These are phyloP conservation scores for Balakata baccata DNA, from an alignment of 345 rosid genomes.

Conservation along the genomic window DNA sequence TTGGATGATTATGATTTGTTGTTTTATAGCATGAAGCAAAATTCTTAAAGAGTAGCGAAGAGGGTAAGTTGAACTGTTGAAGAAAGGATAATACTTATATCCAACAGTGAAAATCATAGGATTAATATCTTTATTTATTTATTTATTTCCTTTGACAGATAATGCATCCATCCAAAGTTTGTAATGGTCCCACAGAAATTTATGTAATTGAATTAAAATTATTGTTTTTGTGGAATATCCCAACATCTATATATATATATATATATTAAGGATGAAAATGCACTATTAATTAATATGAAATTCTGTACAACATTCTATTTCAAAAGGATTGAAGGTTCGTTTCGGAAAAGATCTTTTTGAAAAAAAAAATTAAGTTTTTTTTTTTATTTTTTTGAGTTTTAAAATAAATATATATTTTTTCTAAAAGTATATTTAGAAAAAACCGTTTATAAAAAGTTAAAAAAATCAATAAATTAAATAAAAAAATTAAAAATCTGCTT, in stretches of 20 bases:
- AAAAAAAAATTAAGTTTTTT: too few species aligned
- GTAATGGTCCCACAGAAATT: not conserved
- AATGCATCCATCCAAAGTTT: not conserved
- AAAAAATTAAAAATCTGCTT: too few species aligned
- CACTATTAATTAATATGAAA: not conserved
- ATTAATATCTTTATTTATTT: not conserved
- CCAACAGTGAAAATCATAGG: constrained; percentile 19
- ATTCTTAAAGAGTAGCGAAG: not conserved
- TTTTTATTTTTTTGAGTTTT: too few species aligned
- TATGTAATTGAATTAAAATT: constrained; percentile 11
- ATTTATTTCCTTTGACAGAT: constrained; percentile 2
- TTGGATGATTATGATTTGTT: constrained; percentile 18
- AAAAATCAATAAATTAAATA: too few species aligned
- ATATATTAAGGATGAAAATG: not conserved
- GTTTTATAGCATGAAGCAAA: not conserved
- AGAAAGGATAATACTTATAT: not conserved
- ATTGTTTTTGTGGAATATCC: constrained; percentile 16
- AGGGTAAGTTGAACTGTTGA: not conserved
- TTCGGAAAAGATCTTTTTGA: too few species aligned
- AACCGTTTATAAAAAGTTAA: too few species aligned
- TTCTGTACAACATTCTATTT: not conserved
- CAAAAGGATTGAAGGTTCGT: too few species aligned
- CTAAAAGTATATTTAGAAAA: too few species aligned
- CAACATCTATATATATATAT: too few species aligned
- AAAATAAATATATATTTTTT: too few species aligned